These are phyloP conservation scores for Exophiala dermatitidis DNA, from an alignment of 2,329 filamentous ascomycete genomes.

Conservation along the genomic window DNA sequence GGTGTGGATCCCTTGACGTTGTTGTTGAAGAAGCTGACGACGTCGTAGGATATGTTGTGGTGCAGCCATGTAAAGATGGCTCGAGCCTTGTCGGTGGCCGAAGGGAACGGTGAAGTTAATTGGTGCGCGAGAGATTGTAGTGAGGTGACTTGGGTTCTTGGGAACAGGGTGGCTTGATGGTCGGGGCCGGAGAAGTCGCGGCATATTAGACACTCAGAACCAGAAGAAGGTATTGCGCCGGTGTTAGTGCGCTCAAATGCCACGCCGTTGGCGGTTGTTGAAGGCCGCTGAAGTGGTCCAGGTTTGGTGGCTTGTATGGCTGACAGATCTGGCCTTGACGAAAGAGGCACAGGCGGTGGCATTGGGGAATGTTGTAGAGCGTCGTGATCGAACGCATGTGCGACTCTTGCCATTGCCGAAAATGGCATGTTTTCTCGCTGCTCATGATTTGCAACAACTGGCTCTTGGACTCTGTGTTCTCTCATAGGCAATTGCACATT, in stretches of 20 bases:
- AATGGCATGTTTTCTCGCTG: slow-evolving; percentile 1
- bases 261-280: neutral
- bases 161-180: slow-evolving; percentile 67
- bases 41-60: slow-evolving; percentile 85
- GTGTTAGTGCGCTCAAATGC: slow-evolving; percentile 18
- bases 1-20: slow-evolving; percentile 61
- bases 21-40: slow-evolving; percentile 67
- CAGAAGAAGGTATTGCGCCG: slow-evolving; percentile 2
- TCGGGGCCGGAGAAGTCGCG: slow-evolving; percentile 84
- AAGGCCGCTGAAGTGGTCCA: slow-evolving; percentile 6
- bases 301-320: slow-evolving; percentile 50
- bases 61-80: slow-evolving; percentile 94
- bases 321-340: slow-evolving; percentile 52
- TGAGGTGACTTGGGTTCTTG: slow-evolving; percentile 63
- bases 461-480: neutral
- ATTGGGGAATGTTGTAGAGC: slow-evolving; percentile 3
- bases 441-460: neutral
- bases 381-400: neutral
- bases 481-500: neutral
- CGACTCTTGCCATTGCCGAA: neutral
- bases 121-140: slow-evolving; percentile 68
- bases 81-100: slow-evolving; percentile 80
- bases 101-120: slow-evolving; percentile 72
- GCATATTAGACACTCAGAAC: slow-evolving; percentile 62
- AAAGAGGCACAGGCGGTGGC: slow-evolving; percentile 47